phyloP scores from a whole-genome alignment of 345 rosid genomes.

The Citrus mangshanensis region DNA sequence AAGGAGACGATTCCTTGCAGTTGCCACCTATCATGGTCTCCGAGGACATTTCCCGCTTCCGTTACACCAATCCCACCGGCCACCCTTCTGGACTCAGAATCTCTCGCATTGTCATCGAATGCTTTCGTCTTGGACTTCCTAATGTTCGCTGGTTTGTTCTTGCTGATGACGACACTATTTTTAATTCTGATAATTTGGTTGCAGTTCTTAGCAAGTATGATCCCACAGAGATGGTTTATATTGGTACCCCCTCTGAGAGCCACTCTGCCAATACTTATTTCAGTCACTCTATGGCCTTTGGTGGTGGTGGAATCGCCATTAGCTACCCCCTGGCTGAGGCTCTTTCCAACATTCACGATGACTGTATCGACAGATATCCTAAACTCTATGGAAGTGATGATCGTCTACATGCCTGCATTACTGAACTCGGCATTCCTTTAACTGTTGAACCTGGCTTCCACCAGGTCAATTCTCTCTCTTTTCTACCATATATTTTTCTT shows the following conservation, averaged over 20 bases:
- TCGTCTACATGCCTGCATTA: slow-evolving; percentile 87
- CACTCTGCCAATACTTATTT: slow-evolving; percentile 88
- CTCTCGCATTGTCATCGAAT: slow-evolving; percentile 66
- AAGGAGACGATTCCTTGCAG: slow-evolving; percentile 47
- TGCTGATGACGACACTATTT: slow-evolving; percentile 91
- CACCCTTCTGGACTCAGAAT: slow-evolving; percentile 93
- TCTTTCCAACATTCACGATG: slow-evolving; percentile 62
- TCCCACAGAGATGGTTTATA: slow-evolving; percentile 67
- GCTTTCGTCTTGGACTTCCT: slow-evolving; percentile 62
- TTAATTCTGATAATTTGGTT: slow-evolving; percentile 62
- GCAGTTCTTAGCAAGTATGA: slow-evolving; percentile 74
- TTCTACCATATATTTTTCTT: background rate
- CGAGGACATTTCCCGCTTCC: slow-evolving; percentile 82
- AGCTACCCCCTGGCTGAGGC: slow-evolving; percentile 78
- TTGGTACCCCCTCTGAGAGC: slow-evolving; percentile 83
- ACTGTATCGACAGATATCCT: slow-evolving; percentile 74
- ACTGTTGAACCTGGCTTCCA: slow-evolving; percentile 86
- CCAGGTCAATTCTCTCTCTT: slow-evolving; percentile 43
- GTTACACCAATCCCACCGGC: slow-evolving; percentile 89
- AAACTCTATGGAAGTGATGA: slow-evolving; percentile 90
- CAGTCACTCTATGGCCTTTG: slow-evolving; percentile 87
- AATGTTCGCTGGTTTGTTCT: slow-evolving; percentile 82
- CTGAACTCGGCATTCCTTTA: slow-evolving; percentile 88
- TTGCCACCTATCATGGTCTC: slow-evolving; percentile 68
- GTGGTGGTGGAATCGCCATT: slow-evolving; percentile 96